phyloP scores from a whole-genome alignment of 139 green algal species.

The Tetraselmis striata region DNA sequence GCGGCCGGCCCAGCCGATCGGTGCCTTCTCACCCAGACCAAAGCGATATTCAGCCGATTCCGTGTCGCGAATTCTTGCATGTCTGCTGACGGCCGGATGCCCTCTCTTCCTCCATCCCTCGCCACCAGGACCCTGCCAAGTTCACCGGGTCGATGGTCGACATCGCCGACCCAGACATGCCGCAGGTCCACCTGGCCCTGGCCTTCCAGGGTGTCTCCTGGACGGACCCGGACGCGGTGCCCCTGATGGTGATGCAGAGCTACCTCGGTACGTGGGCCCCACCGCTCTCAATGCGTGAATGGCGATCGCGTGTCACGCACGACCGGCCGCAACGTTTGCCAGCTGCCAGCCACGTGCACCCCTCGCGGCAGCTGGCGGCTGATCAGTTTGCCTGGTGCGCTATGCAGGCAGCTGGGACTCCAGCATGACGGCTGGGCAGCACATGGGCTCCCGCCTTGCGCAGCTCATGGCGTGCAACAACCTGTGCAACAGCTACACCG shows the following conservation, averaged over 20 bases:
- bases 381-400: too few species aligned
- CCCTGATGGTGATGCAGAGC: constrained; percentile 95
- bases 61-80: too few species aligned
- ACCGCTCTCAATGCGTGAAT: too few species aligned
- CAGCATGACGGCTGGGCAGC: neutral
- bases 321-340: too few species aligned
- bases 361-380: too few species aligned
- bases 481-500: constrained; percentile 79
- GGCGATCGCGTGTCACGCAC: too few species aligned
- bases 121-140: constrained; percentile 70
- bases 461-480: constrained; percentile 77
- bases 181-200: constrained; percentile 71
- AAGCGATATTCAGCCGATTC: too few species aligned
- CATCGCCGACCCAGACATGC: constrained; percentile 84
- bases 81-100: too few species aligned
- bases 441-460: constrained; percentile 58
- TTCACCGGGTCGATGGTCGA: constrained; percentile 95
- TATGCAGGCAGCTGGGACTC: neutral
- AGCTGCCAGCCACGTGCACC: too few species aligned
- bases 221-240: constrained; percentile 90
- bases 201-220: constrained; percentile 90
- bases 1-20: neutral
- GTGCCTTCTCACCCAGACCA: too few species aligned
- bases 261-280: constrained; percentile 69
- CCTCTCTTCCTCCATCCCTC: too few species aligned